Base-by-base conservation (phyloP, 2,329 filamentous ascomycete genomes). In the Blastomyces gilchristii region DNA sequence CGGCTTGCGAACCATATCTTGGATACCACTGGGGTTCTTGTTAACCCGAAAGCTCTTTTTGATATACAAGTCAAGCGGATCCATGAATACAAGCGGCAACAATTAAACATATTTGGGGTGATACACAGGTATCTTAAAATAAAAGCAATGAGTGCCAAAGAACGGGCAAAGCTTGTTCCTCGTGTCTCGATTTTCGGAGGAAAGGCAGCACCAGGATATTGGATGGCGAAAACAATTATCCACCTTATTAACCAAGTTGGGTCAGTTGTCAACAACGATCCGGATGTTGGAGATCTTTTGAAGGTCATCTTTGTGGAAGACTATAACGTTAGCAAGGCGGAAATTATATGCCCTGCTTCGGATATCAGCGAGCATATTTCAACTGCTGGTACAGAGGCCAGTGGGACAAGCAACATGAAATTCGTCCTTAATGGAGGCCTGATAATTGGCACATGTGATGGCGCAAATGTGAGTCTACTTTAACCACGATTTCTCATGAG, bases 201-300 rank as follows among this genome's bases (percentile, higher is more conserved):
- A 70, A 99, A 99, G 79, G 94, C 94, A 34, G 94, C 94, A 1
- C 94, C 94, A 0, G 94, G 94, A 18, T 99, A 99, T 81, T 99
- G 94, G 94, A 99, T 97, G 94, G 94, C 94, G 47, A 99, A 99
- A 84, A 95, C 94, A 50, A 91, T 97, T 68, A 99, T 99, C 70
- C 93, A 97, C 74, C 84, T 99, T 63, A 87, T 99, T 81, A 97
- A 97, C 80, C 88, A 87, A 65, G 94, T 97, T 34, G 91, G 91
- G 3, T 79, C 85, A 18, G 89, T 97, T 2, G 88, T 99, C 69
- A 99, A 99, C 80, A 89, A 90, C 50, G 94, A 99, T 71, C 81
- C 85, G 53, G 94, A 97, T 43, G 87, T 97, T 72, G 93, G 93
- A 41, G 93, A 97, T 72, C 82, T 96, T 39, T 83, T 99, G 73